A percentile compares a stretch with the other conserved stretches of the same genome.
Conservation (phyloP, 805 yeast species). For the Lipomyces mesembrius region DNA sequence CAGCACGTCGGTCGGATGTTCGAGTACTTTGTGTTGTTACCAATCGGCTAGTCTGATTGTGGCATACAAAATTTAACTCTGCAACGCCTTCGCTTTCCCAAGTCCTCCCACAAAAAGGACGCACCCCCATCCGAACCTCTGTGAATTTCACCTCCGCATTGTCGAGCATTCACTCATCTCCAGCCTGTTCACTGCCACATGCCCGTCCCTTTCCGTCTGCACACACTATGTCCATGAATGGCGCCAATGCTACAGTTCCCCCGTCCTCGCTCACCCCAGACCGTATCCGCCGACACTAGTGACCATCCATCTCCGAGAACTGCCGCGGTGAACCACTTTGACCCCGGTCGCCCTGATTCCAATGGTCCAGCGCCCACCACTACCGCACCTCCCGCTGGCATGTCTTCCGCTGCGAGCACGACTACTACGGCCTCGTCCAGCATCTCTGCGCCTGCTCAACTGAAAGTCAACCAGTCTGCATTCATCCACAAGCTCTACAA, state of each 20-base stretch:
- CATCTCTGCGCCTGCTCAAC: constrained; percentile 16
- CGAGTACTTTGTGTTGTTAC: too few species aligned
- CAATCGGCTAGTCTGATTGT: too few species aligned
- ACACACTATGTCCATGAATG: constrained; percentile 12
- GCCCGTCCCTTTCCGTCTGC: not conserved
- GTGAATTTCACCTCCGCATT: not conserved
- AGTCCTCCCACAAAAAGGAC: too few species aligned
- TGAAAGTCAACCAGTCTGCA: constrained; percentile 55
- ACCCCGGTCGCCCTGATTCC: constrained; percentile 12
- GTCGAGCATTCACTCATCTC: not conserved
- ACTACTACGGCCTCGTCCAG: not conserved
- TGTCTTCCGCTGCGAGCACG: not conserved
- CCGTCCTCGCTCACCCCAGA: constrained; percentile 8
- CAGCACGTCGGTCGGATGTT: too few species aligned
- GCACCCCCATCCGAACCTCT: not conserved
- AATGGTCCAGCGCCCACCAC: constrained; percentile 10
- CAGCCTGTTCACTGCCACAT: not conserved
- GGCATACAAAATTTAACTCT: too few species aligned
- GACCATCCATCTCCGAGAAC: constrained; percentile 9
- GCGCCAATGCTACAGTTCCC: not conserved
- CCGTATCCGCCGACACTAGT: constrained; percentile 5
- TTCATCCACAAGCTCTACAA: constrained; percentile 85
- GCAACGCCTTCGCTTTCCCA: too few species aligned
- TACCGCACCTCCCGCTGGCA: constrained; percentile 7
- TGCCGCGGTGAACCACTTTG: constrained; percentile 13